These are phyloP conservation scores for Pestalotiopsis fici DNA, from an alignment of 2,329 filamentous ascomycete species.

Conservation along the genomic window DNA sequence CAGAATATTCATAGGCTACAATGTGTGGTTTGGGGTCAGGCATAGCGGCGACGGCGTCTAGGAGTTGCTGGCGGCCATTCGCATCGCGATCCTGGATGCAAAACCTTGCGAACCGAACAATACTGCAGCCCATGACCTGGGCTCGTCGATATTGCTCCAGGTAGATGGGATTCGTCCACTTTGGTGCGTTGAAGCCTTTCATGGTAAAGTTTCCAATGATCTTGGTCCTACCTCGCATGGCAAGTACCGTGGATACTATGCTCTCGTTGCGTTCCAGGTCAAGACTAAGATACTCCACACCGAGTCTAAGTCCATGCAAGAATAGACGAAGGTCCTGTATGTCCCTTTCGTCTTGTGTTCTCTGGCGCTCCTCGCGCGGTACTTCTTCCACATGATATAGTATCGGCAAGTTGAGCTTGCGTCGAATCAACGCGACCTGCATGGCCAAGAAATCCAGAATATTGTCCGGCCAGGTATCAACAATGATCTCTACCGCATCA, in stretches of 20 bases:
- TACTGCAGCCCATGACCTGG: constrained; percentile 57
- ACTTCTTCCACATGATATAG: constrained; percentile 58
- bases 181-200: constrained; percentile 43
- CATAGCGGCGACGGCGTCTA: constrained; percentile 44
- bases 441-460: constrained; percentile 51
- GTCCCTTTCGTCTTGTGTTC: constrained; percentile 37
- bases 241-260: constrained; percentile 49
- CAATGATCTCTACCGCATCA: constrained; percentile 61
- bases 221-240: constrained; percentile 56
- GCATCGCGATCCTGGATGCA: constrained; percentile 56
- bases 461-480: constrained; percentile 57
- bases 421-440: constrained; percentile 57
- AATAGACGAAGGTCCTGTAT: constrained; percentile 57
- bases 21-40: constrained; percentile 51
- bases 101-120: constrained; percentile 63
- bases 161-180: constrained; percentile 58
- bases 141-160: constrained; percentile 55
- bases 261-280: constrained; percentile 59
- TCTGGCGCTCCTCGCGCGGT: constrained; percentile 41
- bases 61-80: constrained; percentile 48
- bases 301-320: constrained; percentile 64
- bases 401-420: constrained; percentile 56
- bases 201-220: constrained; percentile 60
- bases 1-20: constrained; percentile 45
- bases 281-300: constrained; percentile 65